Base-by-base conservation (phyloP, 768 basidiomycete species). In the Chalciporus pseudorubinellus region DNA sequence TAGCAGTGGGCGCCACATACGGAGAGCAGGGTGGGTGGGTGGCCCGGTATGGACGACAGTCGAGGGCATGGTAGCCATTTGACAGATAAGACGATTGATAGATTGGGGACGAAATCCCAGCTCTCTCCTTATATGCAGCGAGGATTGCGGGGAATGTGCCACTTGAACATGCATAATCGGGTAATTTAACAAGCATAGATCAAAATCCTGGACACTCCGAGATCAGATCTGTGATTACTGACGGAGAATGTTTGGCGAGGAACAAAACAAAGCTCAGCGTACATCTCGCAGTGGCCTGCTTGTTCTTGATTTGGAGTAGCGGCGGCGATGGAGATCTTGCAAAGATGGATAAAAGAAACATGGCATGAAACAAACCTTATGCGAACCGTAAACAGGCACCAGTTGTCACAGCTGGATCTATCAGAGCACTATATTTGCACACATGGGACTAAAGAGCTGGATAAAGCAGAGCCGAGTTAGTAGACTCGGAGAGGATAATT, bases 281-380 rank as follows among this genome's bases (percentile, higher is more conserved):
- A 55, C 51, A 50, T 40, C 43, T 26, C n/a, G 38, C 51, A 51
- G 29, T 50, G 43, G 41, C 47, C 46, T 51, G 52, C 38, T 42
- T 50, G 46, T 56, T 52, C 63, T 58, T 46, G 53, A 58, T 67
- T 57, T 57, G 56, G 61, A 49, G 44, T 14, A 44, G 50, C 52
- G 50, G n/a, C n/a, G n/a, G n/a, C n/a, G 24, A 55, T 44, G 65
- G 65, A 59, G 55, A 62, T 64, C 59, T 56, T 41, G 43, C 57
- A 39, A 57, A 58, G 46, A 33, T 53, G 60, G 61, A 60, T 53
- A 63, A 66, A 61, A 64, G 53, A 66, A 59, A 56, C 59, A 18
- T 51, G 63, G 55, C 63, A 66, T 68, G 63, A 58, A 59, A 68
- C 56, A 50, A 70, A 70, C 63, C 61, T 66, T 68, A 48, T 56